Percentiles rank a stretch among this genome's conserved stretches.
phyloP scores from a whole-genome alignment of 345 rosid species.

The Populus simonii region DNA sequence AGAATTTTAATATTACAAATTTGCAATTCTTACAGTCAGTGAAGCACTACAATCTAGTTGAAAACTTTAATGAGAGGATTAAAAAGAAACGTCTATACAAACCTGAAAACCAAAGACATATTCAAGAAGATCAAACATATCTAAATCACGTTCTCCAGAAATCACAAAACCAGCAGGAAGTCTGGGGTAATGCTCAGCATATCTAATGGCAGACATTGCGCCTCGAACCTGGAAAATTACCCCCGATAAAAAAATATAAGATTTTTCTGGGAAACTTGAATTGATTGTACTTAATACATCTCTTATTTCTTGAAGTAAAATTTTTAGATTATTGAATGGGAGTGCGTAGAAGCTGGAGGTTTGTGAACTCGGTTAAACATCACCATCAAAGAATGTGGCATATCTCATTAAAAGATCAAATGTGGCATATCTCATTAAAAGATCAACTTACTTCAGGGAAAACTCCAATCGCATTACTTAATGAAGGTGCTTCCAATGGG shows the following conservation, averaged over 20 bases:
- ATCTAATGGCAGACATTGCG: conserved; percentile 78
- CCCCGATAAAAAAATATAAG: neutral
- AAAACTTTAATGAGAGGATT: neutral
- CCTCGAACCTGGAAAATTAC: conserved; percentile 66
- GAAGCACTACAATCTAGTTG: neutral
- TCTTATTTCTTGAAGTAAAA: no score
- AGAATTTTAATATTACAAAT: neutral
- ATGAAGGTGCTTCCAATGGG: conserved; percentile 79
- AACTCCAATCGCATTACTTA: conserved; percentile 80
- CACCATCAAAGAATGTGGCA: neutral
- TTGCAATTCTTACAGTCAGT: neutral
- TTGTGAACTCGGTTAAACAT: neutral
- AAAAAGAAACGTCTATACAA: conserved; percentile 13
- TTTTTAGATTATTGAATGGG: neutral
- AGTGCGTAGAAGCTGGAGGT: neutral
- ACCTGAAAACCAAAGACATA: conserved; percentile 98
- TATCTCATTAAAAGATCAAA: conserved; percentile 5
- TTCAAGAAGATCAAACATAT: conserved; percentile 89
- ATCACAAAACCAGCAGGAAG: conserved; percentile 68
- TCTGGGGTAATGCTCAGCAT: conserved; percentile 71
- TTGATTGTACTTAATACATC: neutral
- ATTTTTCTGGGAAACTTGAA: neutral
- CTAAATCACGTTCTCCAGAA: conserved; percentile 74
- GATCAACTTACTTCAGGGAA: conserved; percentile 80
- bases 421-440: neutral